phyloP scores from a whole-genome alignment of 2,329 filamentous ascomycete species.

The Alternaria burnsii region DNA sequence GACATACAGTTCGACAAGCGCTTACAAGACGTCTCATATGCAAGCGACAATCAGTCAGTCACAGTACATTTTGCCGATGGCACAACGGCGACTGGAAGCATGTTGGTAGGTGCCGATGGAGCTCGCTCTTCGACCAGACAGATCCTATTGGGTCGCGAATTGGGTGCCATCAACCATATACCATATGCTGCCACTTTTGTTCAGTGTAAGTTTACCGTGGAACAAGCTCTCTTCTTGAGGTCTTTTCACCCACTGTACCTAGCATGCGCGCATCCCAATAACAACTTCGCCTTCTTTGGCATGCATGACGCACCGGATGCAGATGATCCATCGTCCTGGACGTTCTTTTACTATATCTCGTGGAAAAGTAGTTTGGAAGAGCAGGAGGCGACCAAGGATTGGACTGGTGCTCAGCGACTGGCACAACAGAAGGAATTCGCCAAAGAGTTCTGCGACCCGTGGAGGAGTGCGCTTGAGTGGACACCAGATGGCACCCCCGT shows the following conservation, averaged over 20 bases:
- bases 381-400: conserved; percentile 50
- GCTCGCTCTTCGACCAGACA: conserved; percentile 43
- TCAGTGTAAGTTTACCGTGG: conserved; percentile 52
- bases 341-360: conserved; percentile 60
- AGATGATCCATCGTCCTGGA: conserved; percentile 53
- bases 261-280: conserved; percentile 54
- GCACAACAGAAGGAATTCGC: conserved; percentile 53
- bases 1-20: conserved; percentile 51
- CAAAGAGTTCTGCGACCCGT: conserved; percentile 54
- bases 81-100: conserved; percentile 36
- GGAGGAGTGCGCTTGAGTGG: conserved; percentile 52
- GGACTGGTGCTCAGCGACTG: conserved; percentile 49
- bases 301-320: conserved; percentile 53
- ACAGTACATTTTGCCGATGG: conserved; percentile 50
- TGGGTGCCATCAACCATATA: conserved; percentile 48
- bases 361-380: conserved; percentile 53
- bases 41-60: conserved; percentile 41
- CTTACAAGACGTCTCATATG: conserved; percentile 47
- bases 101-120: conserved; percentile 51
- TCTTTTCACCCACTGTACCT: conserved; percentile 57
- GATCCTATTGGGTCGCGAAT: conserved; percentile 39
- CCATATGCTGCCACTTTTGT: conserved; percentile 58
- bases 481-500: conserved; percentile 42
- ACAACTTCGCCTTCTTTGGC: conserved; percentile 58
- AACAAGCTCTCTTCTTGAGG: conserved; percentile 56